Evolutionary conservation across 352 stramenopile genomes (phyloP), one percentile per base, ranked within the genome.

Genomic region (Elongisporangium prolatum): DNA sequence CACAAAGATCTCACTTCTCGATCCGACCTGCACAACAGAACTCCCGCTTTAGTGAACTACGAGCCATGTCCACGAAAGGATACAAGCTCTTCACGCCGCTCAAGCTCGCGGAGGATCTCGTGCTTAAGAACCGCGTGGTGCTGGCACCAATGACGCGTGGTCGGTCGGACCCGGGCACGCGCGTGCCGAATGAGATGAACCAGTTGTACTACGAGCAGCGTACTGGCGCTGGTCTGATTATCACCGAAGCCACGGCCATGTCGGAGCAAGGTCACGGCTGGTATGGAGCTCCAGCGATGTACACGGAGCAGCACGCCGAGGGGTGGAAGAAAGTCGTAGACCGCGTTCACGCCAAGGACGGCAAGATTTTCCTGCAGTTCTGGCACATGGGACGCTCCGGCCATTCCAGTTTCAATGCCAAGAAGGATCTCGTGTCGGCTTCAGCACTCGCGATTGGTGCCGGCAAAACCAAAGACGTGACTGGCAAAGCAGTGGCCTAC

Each of bases 341-440:
- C 40, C 55, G 63, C 20, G 84, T 96, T 2, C 85, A 95, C 60
- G 67, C 55, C 4, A 85, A 86, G 54, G 72, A 60, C 49, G 74
- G 67, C 50, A 68, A 68, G 25, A 90, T 93, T 48, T 86, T 74
- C 57, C 21, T 76, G 48, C 85, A 95, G 65, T 57, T 95, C 9
- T 91, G 81, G 81, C 83, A 95, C 62, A 74, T 80, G 38, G 85
- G 85, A 40, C 66, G 79, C 48, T 50, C 61, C 49, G 54, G 64
- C 0, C 81, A 95, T 60, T 67, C 68, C 47, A 69, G 77, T 52
- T 62, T 68, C 48, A 50, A 71, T 49, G 10, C 48, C 13, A 54
- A 56, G 44, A 51, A 50, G 25, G 53, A 62, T 3, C 20, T 60
- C 13, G 59, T 70, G 1, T 60, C 51, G n/a, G 50, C 64, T 1